Evolutionary conservation across 768 basidiomycete genomes (phyloP).

Genomic region (Asterophora lycoperdoides): DNA sequence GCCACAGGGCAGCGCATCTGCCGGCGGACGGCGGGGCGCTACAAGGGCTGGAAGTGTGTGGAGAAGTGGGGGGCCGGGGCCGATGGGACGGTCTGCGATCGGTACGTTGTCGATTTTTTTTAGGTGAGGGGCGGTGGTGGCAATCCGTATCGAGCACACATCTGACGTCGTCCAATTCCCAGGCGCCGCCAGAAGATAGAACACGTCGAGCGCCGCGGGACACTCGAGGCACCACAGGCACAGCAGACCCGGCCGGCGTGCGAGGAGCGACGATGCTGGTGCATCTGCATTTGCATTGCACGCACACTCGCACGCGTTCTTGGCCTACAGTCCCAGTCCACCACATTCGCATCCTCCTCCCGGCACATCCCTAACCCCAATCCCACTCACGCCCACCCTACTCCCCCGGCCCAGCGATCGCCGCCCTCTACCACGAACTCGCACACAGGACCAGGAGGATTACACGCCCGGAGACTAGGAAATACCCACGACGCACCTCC

Average conservation of each 20-base stretch:
- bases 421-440: neutral
- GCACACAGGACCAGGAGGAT: neutral
- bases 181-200: constrained; percentile 87
- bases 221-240: constrained; percentile 40
- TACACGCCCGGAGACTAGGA: too few relatives aligned
- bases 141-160: too few relatives aligned
- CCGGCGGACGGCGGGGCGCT: constrained; percentile 63
- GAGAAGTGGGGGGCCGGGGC: constrained; percentile 88
- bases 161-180: too few relatives aligned
- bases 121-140: too few relatives aligned
- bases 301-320: neutral
- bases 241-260: constrained; percentile 1
- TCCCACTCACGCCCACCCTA: neutral
- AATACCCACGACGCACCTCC: neutral
- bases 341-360: constrained; percentile 6
- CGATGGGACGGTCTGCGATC: constrained; percentile 81
- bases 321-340: too few relatives aligned
- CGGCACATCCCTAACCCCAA: constrained; percentile 4
- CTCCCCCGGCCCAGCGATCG: too few relatives aligned
- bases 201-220: constrained; percentile 71
- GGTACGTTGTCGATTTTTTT: too few relatives aligned
- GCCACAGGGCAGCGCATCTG: constrained; percentile 70
- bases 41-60: constrained; percentile 83
- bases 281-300: neutral
- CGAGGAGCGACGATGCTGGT: too few relatives aligned